Base-by-base conservation (phyloP, 2,329 filamentous ascomycete genomes). In the Penicillium sp. region DNA sequence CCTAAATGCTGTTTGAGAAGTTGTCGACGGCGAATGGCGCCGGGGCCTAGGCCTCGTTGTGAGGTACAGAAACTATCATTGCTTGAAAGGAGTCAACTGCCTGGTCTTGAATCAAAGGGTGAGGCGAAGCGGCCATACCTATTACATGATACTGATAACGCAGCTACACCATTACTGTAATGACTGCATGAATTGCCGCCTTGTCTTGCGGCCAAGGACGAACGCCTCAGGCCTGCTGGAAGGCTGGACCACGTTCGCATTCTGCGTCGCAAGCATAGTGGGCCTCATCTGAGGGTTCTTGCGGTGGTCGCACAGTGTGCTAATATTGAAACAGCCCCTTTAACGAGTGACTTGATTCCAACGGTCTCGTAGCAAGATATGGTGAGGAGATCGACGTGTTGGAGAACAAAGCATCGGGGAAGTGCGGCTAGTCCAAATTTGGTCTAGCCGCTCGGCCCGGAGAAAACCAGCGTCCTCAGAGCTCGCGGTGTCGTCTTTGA, bases 191-290 rank as follows among this genome's bases (percentile, higher is more conserved):
- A 13, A 24, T 50, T 49, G 48, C 49, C 21, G 31, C 41, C 34
- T 29, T 49, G 39, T n/a, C 34, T 54, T 16, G 45, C 34, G 24
- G 43, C 52, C 29, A 39, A 57, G 42, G 53, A 39, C 41, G 46
- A 49, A 50, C 53, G 43, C 51, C 51, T 64, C 51, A 59, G 54
- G 50, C 59, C 54, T 51, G 61, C 56, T 54, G 53, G 45, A 51
- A 61, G 42, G 43, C 43, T 57, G 43, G 43, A 51, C 59, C 62
- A 51, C 31, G 47, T 52, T 48, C 52, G 60, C 64, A 66, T 66
- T 18, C 47, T 65, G 58, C 46, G 38, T 49, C 42, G 43, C 53
- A 51, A 56, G 53, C 60, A 64, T 65, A 56, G 41, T 62, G 60
- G 43, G 29, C 42, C 44, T 21, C 46, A 41, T 15, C 13, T 23